A percentile compares a stretch with the other conserved stretches of the same genome.
Evolutionary conservation across 257 asterid genomes (phyloP).

Genomic region (Ligustrum vulgare): DNA sequence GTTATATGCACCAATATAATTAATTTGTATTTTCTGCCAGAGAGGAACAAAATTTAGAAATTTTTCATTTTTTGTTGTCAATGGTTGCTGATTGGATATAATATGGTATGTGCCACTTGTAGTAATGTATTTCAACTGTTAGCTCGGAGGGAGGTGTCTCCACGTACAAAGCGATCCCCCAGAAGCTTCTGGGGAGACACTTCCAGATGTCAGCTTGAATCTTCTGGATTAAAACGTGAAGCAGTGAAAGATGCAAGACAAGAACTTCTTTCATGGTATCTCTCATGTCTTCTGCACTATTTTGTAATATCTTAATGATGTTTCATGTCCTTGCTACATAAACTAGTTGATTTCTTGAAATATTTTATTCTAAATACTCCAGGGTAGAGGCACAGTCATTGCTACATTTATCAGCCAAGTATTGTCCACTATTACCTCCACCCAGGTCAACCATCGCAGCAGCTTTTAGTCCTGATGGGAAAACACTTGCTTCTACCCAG

Average conservation of each 20-base stretch:
- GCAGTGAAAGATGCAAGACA: conserved; percentile 68
- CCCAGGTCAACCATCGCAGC: conserved; percentile 99
- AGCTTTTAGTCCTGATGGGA: conserved; percentile 95
- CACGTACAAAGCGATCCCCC: conserved; percentile 65
- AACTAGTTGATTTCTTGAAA: conserved; percentile 12
- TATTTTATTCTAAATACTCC: conserved; percentile 22
- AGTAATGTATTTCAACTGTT: conserved; percentile 67
- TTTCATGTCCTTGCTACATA: not conserved
- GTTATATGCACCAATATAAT: not conserved
- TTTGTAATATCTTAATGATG: not conserved
- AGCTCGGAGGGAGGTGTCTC: conserved; percentile 83
- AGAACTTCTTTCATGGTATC: conserved; percentile 91
- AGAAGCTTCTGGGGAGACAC: conserved; percentile 69
- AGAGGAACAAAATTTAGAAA: not conserved
- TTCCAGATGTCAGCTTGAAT: conserved; percentile 41
- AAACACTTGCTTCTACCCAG: conserved; percentile 96
- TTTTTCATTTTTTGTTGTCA: not conserved
- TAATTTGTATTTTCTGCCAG: not conserved
- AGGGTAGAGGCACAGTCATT: conserved; percentile 96
- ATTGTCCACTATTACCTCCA: conserved; percentile 85
- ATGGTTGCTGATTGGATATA: conserved; percentile 18
- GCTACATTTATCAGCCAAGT: conserved; percentile 73
- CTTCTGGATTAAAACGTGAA: conserved; percentile 46
- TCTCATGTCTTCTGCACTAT: conserved; percentile 4
- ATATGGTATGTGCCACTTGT: conserved; percentile 39